These are phyloP conservation scores for Xylariaceae sp. DNA, from an alignment of 2,329 filamentous ascomycete genomes.

Conservation along the genomic window DNA sequence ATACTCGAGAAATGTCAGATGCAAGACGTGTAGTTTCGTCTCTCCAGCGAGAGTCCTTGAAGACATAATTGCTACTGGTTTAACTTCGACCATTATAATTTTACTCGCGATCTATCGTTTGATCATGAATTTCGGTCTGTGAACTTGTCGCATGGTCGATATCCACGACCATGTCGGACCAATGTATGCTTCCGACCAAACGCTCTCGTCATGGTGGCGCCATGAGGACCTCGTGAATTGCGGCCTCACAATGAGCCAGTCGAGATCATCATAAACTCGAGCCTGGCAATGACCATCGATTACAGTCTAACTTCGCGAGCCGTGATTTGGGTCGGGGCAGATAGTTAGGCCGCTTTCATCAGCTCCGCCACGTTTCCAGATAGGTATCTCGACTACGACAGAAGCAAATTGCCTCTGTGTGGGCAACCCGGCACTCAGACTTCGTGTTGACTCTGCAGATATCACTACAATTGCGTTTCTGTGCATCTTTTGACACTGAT, in stretches of 20 bases:
- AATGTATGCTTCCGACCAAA: background rate
- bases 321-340: background rate
- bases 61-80: background rate
- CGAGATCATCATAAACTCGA: background rate
- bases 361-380: background rate
- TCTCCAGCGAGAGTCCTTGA: background rate
- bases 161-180: background rate
- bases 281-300: background rate
- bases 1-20: background rate
- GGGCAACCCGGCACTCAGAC: background rate
- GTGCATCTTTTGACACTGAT: background rate
- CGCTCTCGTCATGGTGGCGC: no score
- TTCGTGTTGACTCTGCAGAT: background rate
- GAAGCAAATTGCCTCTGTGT: background rate
- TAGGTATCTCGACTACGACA: background rate
- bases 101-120: background rate
- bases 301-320: background rate
- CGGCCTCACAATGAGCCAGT: background rate
- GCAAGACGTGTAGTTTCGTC: background rate
- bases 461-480: background rate
- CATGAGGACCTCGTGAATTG: background rate
- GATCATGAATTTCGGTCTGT: background rate
- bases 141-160: background rate
- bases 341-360: background rate
- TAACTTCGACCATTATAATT: background rate